Percentiles rank a stretch among this genome's conserved stretches.
Conservation (phyloP, 805 yeast species). For the Ogataea chonburiensis region DNA sequence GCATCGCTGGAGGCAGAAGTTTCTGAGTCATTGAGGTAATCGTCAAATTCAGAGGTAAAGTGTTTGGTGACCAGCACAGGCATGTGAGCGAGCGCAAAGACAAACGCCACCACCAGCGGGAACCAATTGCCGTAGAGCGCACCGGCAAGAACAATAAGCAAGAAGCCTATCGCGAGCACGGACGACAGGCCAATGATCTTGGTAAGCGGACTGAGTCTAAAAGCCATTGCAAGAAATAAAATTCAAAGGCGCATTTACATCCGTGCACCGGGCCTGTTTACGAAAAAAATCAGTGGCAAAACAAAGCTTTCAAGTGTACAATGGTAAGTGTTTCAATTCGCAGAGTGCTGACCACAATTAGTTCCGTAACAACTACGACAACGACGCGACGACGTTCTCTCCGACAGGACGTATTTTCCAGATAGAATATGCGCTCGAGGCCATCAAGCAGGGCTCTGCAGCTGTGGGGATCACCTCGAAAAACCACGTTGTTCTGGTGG, state of each 20-base stretch:
- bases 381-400: constrained; percentile 96
- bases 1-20: constrained; percentile 38
- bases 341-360: constrained; percentile 17
- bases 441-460: constrained; percentile 97
- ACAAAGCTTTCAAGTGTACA: constrained; percentile 4
- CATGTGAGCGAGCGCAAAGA: constrained; percentile 67
- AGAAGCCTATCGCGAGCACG: constrained; percentile 84
- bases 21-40: constrained; percentile 60
- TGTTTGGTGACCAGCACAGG: constrained; percentile 62
- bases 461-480: constrained; percentile 91
- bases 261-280: constrained; percentile 6
- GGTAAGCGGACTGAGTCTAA: constrained; percentile 59
- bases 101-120: constrained; percentile 68
- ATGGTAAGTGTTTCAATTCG: constrained; percentile 8
- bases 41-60: constrained; percentile 45
- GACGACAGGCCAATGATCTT: constrained; percentile 74
- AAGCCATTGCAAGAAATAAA: constrained; percentile 18
- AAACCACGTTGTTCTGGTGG: constrained; percentile 87
- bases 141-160: constrained; percentile 83
- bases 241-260: constrained; percentile 1
- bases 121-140: constrained; percentile 89
- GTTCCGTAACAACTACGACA: constrained; percentile 98
- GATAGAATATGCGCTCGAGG: constrained; percentile 87
- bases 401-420: constrained; percentile 93
- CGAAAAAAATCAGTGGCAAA: constrained; percentile 19